phyloP scores from a whole-genome alignment of 1,139 yeast species.

The Debaryomyces psychrophilus region DNA sequence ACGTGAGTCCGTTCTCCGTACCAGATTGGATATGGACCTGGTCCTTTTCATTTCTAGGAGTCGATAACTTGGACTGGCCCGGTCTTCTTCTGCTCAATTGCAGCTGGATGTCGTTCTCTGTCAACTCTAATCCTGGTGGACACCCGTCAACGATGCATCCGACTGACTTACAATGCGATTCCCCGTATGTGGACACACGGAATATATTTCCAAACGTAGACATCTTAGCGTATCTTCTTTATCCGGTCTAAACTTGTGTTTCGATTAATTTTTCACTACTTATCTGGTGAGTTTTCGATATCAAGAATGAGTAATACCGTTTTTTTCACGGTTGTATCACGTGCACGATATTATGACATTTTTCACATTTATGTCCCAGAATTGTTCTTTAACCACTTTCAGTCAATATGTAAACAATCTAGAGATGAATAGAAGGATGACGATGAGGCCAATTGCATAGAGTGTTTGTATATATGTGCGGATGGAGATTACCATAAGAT shows the following conservation, averaged over 20 bases:
- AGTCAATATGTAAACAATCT: slow-evolving; percentile 7
- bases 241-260: background rate
- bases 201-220: slow-evolving; percentile 50
- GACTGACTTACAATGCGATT: slow-evolving; percentile 96
- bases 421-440: background rate
- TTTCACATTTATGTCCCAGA: background rate
- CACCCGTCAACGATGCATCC: slow-evolving; percentile 99
- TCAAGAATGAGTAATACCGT: slow-evolving; percentile 4
- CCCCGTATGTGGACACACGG: slow-evolving; percentile 93
- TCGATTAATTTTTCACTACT: background rate
- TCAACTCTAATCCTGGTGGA: slow-evolving; percentile 88
- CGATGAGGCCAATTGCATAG: slow-evolving; percentile 2
- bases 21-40: slow-evolving; percentile 92
- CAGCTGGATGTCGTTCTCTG: slow-evolving; percentile 90
- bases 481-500: background rate
- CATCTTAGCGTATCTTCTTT: slow-evolving; percentile 25
- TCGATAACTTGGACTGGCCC: slow-evolving; percentile 88
- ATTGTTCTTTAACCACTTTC: slow-evolving; percentile 1
- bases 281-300: slow-evolving; percentile 1
- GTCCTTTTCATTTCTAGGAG: slow-evolving; percentile 96
- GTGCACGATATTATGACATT: background rate
- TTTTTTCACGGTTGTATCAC: background rate
- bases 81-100: slow-evolving; percentile 97
- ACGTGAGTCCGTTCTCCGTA: slow-evolving; percentile 84
- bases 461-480: background rate